Evolutionary conservation across 2,329 filamentous ascomycete species (phyloP).

Genomic region (Fusarium sp.): DNA sequence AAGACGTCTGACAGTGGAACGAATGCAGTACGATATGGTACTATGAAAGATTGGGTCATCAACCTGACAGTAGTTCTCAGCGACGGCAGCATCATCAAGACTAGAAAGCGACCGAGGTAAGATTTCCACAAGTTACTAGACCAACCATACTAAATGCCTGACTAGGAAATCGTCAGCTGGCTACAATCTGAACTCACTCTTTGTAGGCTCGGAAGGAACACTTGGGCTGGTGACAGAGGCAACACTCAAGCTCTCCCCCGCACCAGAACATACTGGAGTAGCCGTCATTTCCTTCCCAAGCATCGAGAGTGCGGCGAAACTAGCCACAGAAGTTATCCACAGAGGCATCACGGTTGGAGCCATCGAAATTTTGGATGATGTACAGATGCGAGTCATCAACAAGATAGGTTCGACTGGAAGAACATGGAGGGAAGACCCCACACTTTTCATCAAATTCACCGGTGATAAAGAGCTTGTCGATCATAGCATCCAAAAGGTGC

Average conservation of each 20-base stretch:
- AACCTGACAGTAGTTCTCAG: slow-evolving; percentile 85
- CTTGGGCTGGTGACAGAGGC: slow-evolving; percentile 86
- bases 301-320: slow-evolving; percentile 81
- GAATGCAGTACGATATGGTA: slow-evolving; percentile 85
- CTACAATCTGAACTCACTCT: slow-evolving; percentile 85
- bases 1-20: slow-evolving; percentile 66
- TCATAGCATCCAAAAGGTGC: slow-evolving; percentile 81
- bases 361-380: slow-evolving; percentile 90
- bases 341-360: slow-evolving; percentile 80
- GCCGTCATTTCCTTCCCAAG: slow-evolving; percentile 84
- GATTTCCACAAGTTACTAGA: too few relatives aligned
- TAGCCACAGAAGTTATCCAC: slow-evolving; percentile 81
- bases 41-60: slow-evolving; percentile 92
- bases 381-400: slow-evolving; percentile 89
- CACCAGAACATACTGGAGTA: slow-evolving; percentile 82
- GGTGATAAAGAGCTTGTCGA: slow-evolving; percentile 82
- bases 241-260: slow-evolving; percentile 82
- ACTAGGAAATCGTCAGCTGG: slow-evolving; percentile 81
- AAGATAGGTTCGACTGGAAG: slow-evolving; percentile 76
- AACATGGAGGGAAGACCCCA: slow-evolving; percentile 81
- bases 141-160: too few relatives aligned
- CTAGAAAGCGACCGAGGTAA: slow-evolving; percentile 73
- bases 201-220: slow-evolving; percentile 86
- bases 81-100: slow-evolving; percentile 85
- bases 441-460: slow-evolving; percentile 88